Evolutionary conservation across 306 rosid species (phyloP).

Genomic region (Dalbergia oliveri): DNA sequence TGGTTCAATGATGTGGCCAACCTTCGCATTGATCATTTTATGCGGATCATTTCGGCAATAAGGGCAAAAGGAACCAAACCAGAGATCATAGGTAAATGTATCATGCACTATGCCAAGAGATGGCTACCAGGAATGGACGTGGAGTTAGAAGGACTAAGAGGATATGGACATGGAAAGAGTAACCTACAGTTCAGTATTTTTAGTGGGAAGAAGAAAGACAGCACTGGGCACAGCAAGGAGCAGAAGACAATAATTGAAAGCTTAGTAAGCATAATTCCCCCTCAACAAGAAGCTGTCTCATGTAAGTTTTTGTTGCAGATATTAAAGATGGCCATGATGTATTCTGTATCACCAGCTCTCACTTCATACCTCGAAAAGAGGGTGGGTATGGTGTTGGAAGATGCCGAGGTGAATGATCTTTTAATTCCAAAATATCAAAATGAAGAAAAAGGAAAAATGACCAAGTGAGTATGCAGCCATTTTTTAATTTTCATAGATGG

Average conservation of each 20-base stretch:
- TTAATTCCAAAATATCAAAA: conserved; percentile 78
- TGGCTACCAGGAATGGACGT: conserved; percentile 74
- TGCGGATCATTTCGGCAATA: conserved; percentile 72
- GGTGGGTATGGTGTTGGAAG: conserved; percentile 83
- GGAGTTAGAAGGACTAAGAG: conserved; percentile 78
- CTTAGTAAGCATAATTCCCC: conserved; percentile 83
- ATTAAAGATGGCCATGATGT: conserved; percentile 83
- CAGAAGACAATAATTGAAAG: conserved; percentile 76
- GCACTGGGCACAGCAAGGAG: conserved; percentile 65
- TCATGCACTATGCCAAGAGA: conserved; percentile 77
- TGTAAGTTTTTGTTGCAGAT: conserved; percentile 82
- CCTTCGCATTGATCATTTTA: conserved; percentile 75
- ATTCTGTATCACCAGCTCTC: conserved; percentile 83
- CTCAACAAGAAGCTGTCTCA: conserved; percentile 81
- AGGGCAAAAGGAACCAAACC: conserved; percentile 71
- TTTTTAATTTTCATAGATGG: conserved; percentile 19
- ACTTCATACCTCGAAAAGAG: conserved; percentile 91
- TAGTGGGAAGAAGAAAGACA: conserved; percentile 62
- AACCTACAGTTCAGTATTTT: conserved; percentile 68
- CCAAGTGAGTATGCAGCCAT: conserved; percentile 62
- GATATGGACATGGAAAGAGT: conserved; percentile 72
- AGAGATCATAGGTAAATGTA: conserved; percentile 77
- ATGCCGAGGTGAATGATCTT: conserved; percentile 84
- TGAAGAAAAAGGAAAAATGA: conserved; percentile 63
- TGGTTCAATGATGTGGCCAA: conserved; percentile 67